Evolutionary conservation across 2,329 filamentous ascomycete species (phyloP), one percentile per base, ranked within the genome.

Genomic region (Calonectria honghensis): DNA sequence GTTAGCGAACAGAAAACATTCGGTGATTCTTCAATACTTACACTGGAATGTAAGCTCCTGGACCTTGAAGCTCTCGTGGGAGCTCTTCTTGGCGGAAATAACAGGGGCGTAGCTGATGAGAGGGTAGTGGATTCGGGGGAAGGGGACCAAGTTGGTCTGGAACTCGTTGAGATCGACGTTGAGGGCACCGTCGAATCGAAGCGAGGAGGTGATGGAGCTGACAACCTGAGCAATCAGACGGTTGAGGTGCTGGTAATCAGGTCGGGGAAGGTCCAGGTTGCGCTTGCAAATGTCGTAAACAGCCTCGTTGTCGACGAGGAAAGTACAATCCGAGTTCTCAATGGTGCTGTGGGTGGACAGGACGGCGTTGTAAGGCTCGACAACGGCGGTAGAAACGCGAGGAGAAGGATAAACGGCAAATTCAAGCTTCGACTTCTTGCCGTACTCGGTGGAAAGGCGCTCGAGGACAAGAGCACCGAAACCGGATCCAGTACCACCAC

Each of bases 41-140:
- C 93, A 94, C 85, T 94, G 92, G 87, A 94, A 92, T 83, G 93
- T 94, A 77, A 94, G 87, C 79, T 97, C 95, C 76, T 92, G 90
- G 70, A 96, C 93, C 89, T 95, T 95, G 92, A 96, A 96, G 89
- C 94, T 95, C 89, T 97, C 95, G 83, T 97, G 95, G 63, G 93
- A 91, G 85, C 94, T 95, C 91, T 94, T 95, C 88, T 91, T 89
- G 73, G 92, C 91, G 29, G 92, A 94, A 77, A 94, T 89, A 79
- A 94, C 93, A 39, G 93, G 93, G 14, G 93, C 92, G 83, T 94
- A 94, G 87, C 91, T 93, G 87, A 94, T 93, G 61, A 94, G 86
- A 68, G 93, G 93, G 85, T 94, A 94, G 88, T 94, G 93, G 79
- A 94, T 94, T 84, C 93, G 92, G 45, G 93, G 93, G 85, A 93